Evolutionary conservation across 2,329 filamentous ascomycete genomes (phyloP).

Genomic region (Thelonectria blattea): DNA sequence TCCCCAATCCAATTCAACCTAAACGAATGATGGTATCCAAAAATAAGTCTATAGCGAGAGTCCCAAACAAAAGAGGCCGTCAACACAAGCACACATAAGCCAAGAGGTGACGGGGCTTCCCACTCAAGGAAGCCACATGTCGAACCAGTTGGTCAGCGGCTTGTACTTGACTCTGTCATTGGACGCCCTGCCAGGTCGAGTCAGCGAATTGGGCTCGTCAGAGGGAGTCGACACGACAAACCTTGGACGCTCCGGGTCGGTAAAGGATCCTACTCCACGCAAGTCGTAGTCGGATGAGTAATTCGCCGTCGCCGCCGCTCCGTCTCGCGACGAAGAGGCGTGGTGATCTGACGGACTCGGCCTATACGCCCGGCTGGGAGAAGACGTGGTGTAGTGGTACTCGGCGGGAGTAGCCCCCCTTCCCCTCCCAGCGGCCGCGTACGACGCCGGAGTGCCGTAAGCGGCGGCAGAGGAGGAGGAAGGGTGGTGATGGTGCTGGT

Average conservation of each 20-base stretch:
- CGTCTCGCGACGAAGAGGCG: constrained; percentile 25
- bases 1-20: background rate
- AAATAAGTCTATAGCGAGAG: background rate
- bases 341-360: background rate
- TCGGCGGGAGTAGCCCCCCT: constrained; percentile 12
- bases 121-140: constrained; percentile 35
- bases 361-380: constrained; percentile 8
- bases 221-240: background rate
- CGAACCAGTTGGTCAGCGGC: constrained; percentile 38
- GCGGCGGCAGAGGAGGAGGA: too few species aligned
- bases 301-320: background rate
- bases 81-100: too few species aligned
- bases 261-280: constrained; percentile 34
- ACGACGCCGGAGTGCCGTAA: too few species aligned
- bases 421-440: too few species aligned
- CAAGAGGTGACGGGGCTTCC: background rate
- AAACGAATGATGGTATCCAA: background rate
- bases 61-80: background rate
- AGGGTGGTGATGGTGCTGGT: background rate
- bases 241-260: constrained; percentile 18
- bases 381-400: constrained; percentile 23
- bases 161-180: constrained; percentile 37
- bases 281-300: constrained; percentile 32
- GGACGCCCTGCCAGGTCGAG: background rate
- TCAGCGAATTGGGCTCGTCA: background rate